A percentile compares a stretch with the other conserved stretches of the same genome.
These are phyloP conservation scores for Scleroderma bovista DNA, from an alignment of 768 basidiomycete species.

Conservation along the genomic window DNA sequence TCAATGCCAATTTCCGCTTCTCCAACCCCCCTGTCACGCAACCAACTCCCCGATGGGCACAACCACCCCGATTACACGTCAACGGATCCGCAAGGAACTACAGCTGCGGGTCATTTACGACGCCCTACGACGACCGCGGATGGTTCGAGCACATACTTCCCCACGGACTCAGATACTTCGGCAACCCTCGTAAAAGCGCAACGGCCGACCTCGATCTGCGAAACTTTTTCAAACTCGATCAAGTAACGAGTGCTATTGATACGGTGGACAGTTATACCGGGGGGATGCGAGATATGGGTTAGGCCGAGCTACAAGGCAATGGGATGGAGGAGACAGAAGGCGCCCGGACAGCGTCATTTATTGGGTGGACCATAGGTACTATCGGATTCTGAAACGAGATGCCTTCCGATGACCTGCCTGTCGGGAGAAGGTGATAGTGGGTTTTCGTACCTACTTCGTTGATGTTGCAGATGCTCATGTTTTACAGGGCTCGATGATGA, in stretches of 20 bases:
- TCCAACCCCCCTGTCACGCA: constrained; percentile 17
- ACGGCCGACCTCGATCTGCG: constrained; percentile 72
- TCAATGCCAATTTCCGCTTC: constrained; percentile 26
- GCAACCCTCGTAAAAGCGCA: constrained; percentile 53
- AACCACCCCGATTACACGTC: constrained; percentile 16
- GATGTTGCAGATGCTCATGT: not conserved
- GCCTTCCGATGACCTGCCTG: constrained; percentile 27
- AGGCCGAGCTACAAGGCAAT: constrained; percentile 27
- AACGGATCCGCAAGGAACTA: constrained; percentile 28
- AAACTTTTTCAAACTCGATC: constrained; percentile 42
- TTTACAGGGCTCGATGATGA: constrained; percentile 63
- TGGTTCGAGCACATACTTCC: constrained; percentile 78
- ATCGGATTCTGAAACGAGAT: constrained; percentile 46
- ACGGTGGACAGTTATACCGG: constrained; percentile 27
- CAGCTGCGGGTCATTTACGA: constrained; percentile 21
- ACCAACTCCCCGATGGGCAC: constrained; percentile 25
- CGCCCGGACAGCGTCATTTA: constrained; percentile 33
- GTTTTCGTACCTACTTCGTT: constrained; percentile 13
- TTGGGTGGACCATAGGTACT: constrained; percentile 64
- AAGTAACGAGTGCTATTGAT: constrained; percentile 29
- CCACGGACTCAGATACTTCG: constrained; percentile 65
- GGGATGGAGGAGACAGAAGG: constrained; percentile 26
- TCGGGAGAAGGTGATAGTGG: constrained; percentile 38
- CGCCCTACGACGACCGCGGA: constrained; percentile 38
- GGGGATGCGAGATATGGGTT: constrained; percentile 62